Conservation (phyloP, 225 moss, liverwort and hornwort species). For the Anthoceros angustus region DNA sequence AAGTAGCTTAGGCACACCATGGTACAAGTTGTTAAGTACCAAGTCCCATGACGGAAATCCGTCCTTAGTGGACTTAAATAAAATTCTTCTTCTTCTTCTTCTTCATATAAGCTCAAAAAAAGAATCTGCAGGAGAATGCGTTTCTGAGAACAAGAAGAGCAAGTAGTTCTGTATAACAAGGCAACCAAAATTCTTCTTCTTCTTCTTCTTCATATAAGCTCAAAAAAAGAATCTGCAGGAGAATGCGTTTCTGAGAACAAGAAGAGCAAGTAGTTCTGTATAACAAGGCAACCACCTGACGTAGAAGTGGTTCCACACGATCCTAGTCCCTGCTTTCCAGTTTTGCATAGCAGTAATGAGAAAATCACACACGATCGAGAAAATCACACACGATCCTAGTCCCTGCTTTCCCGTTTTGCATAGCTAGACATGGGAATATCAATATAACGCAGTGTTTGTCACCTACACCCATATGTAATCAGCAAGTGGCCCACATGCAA, state of each 20-base stretch:
- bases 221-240: constrained; percentile 45
- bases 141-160: no score
- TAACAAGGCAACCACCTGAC: constrained; percentile 29
- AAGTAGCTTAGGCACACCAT: no score
- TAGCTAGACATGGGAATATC: constrained; percentile 61
- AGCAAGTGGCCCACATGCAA: background rate
- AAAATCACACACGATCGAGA: no score
- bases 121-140: constrained; percentile 27
- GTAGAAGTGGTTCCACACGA: constrained; percentile 64
- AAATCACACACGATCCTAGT: constrained; percentile 67
- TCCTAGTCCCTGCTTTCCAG: constrained; percentile 53
- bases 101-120: no score
- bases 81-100: no score
- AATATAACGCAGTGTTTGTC: constrained; percentile 49
- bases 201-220: constrained; percentile 58
- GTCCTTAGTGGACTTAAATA: no score
- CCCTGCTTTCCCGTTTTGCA: constrained; percentile 44
- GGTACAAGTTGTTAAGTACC: no score
- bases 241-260: background rate
- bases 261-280: background rate
- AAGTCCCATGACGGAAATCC: no score
- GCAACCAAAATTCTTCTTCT: constrained; percentile 36
- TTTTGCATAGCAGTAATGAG: constrained; percentile 37
- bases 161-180: no score
- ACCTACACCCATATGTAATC: constrained; percentile 28